Evolutionary conservation across 192 early-diverging fungal species (phyloP).

Genomic region (Coemansia sp.): DNA sequence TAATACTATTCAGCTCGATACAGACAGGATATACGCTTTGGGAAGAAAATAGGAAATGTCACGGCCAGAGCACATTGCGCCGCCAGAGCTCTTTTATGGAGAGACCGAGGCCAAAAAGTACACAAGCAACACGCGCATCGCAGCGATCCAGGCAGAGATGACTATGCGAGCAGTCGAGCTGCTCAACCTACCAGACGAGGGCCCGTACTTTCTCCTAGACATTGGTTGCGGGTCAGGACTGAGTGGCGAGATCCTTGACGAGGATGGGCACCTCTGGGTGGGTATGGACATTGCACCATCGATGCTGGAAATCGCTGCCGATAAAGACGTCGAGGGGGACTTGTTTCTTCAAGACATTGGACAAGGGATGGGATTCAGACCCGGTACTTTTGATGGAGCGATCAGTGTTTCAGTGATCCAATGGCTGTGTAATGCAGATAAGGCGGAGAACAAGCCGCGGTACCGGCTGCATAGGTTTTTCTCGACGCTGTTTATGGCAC

Average conservation of each 20-base stretch:
- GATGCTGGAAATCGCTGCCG: conserved; percentile 93
- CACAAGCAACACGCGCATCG: conserved; percentile 89
- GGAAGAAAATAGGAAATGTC: no score
- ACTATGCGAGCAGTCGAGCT: conserved; percentile 88
- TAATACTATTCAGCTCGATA: no score
- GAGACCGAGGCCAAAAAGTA: conserved; percentile 93
- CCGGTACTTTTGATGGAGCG: conserved; percentile 95
- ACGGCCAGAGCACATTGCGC: conserved; percentile 92
- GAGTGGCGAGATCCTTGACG: conserved; percentile 90
- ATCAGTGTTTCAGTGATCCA: conserved; percentile 95
- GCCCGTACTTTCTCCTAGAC: conserved; percentile 77
- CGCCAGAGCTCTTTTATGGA: conserved; percentile 97
- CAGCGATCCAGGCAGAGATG: conserved; percentile 92
- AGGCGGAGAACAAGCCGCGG: conserved; percentile 78
- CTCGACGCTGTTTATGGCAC: conserved; percentile 83
- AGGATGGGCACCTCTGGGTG: conserved; percentile 95
- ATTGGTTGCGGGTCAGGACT: conserved; percentile 98
- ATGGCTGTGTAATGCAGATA: conserved; percentile 99
- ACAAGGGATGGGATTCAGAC: conserved; percentile 88
- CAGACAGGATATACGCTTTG: no score
- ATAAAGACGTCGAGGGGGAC: conserved; percentile 91
- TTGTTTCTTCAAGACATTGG: conserved; percentile 95
- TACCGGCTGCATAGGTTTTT: conserved; percentile 87
- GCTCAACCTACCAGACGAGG: conserved; percentile 73
- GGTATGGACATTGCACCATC: conserved; percentile 92